These are phyloP conservation scores for Limtongia smithiae DNA, from an alignment of 805 yeast species.

Conservation along the genomic window DNA sequence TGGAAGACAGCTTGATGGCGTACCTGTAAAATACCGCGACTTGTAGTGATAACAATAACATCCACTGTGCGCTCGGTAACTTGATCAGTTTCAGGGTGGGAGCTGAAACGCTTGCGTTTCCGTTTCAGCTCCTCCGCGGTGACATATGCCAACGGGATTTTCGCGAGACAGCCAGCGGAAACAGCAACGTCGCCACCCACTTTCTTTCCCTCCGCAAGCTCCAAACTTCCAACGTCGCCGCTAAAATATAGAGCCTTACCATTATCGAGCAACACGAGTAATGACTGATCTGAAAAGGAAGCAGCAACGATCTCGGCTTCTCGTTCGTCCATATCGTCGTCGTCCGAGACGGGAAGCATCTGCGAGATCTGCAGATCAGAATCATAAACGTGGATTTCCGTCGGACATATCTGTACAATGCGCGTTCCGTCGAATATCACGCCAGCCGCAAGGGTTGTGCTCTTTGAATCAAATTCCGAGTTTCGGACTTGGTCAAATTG, in stretches of 20 bases:
- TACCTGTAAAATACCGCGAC: constrained; percentile 16
- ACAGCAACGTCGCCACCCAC: not conserved
- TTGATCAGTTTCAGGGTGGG: not conserved
- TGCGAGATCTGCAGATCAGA: constrained; percentile 52
- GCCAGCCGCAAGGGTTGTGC: constrained; percentile 63
- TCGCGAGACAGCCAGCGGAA: not conserved
- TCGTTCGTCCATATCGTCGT: not conserved
- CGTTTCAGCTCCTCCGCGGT: not conserved
- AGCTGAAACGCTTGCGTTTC: not conserved
- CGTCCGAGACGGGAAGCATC: constrained; percentile 23
- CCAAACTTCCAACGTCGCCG: constrained; percentile 15
- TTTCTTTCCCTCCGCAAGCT: constrained; percentile 8
- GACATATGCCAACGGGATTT: no score
- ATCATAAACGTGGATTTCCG: constrained; percentile 60
- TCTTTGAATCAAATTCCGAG: constrained; percentile 59
- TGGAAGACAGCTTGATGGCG: not conserved
- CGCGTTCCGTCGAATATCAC: constrained; percentile 53
- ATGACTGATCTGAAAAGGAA: constrained; percentile 11
- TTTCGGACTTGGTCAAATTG: constrained; percentile 58
- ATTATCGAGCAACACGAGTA: constrained; percentile 17
- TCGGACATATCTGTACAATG: constrained; percentile 71
- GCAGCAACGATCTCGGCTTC: constrained; percentile 17
- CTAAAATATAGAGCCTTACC: constrained; percentile 10
- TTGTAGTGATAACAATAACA: constrained; percentile 14
- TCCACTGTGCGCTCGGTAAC: not conserved